phyloP scores from a whole-genome alignment of 1,139 yeast species.

The Scheffersomyces titani region DNA sequence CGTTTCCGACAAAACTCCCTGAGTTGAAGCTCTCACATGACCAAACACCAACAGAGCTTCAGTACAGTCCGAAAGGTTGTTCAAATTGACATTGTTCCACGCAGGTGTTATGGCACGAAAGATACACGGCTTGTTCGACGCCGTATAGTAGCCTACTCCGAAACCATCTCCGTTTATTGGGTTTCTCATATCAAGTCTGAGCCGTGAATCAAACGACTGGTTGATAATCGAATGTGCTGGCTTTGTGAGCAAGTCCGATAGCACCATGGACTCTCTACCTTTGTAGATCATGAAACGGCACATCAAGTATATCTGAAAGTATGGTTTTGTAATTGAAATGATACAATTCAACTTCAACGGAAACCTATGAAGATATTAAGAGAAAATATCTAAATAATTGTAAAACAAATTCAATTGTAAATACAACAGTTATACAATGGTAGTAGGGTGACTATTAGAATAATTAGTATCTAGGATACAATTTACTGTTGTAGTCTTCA shows the following conservation, averaged over 20 bases:
- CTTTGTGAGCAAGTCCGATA: slow-evolving; percentile 83
- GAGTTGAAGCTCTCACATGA: slow-evolving; percentile 94
- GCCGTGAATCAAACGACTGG: slow-evolving; percentile 89
- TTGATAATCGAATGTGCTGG: slow-evolving; percentile 98
- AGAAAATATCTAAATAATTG: no score
- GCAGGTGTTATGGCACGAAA: slow-evolving; percentile 97
- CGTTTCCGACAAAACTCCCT: slow-evolving; percentile 90
- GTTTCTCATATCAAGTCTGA: slow-evolving; percentile 81
- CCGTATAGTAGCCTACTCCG: slow-evolving; percentile 91
- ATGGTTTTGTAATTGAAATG: not conserved
- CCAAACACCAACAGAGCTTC: slow-evolving; percentile 84
- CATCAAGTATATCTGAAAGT: slow-evolving; percentile 20
- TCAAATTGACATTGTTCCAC: slow-evolving; percentile 92
- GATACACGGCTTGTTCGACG: slow-evolving; percentile 65
- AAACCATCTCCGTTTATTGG: slow-evolving; percentile 98
- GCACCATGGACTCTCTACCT: slow-evolving; percentile 72
- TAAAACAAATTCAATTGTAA: not conserved
- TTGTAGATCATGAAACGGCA: slow-evolving; percentile 54
- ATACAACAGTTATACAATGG: no score
- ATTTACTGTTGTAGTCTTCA: no score
- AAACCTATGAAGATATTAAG: no score
- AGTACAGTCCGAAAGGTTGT: slow-evolving; percentile 83
- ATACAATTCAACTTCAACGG: not conserved
- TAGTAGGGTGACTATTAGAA: no score
- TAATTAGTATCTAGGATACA: no score